phyloP scores from a whole-genome alignment of 768 basidiomycete genomes.

The Serendipita sp. region DNA sequence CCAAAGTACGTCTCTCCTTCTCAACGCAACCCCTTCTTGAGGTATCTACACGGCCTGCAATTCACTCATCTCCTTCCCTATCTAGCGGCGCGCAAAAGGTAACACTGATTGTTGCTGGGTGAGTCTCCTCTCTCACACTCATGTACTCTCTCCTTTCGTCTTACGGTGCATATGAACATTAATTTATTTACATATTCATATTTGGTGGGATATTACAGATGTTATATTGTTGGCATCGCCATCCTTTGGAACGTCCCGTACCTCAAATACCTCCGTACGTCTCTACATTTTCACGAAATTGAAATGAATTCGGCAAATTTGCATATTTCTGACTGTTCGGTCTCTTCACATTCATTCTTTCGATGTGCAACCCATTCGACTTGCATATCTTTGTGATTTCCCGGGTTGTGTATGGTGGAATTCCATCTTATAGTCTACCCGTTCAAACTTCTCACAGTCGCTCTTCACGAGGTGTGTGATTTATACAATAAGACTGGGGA shows the following conservation, averaged over 20 bases:
- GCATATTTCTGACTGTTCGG: no score
- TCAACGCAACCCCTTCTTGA: not conserved
- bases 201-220: slow-evolving; percentile 20
- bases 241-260: slow-evolving; percentile 74
- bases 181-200: no score
- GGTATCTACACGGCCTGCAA: not conserved
- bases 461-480: slow-evolving; percentile 61
- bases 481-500: not conserved
- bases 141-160: not conserved
- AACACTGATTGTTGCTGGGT: slow-evolving; percentile 56
- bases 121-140: not conserved
- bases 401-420: not conserved
- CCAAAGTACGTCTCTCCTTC: not conserved
- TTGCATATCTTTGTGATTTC: no score
- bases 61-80: not conserved
- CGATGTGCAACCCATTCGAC: no score
- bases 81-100: slow-evolving; percentile 40
- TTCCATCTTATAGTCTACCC: slow-evolving; percentile 51
- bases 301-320: not conserved
- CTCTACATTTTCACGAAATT: not conserved
- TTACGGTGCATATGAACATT: no score
- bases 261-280: slow-evolving; percentile 57
- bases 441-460: slow-evolving; percentile 77
- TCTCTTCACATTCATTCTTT: no score
- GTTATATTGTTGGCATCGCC: slow-evolving; percentile 58